Conservation (phyloP, 2,329 filamentous ascomycete species). For the Aspergillus aculeatus region DNA sequence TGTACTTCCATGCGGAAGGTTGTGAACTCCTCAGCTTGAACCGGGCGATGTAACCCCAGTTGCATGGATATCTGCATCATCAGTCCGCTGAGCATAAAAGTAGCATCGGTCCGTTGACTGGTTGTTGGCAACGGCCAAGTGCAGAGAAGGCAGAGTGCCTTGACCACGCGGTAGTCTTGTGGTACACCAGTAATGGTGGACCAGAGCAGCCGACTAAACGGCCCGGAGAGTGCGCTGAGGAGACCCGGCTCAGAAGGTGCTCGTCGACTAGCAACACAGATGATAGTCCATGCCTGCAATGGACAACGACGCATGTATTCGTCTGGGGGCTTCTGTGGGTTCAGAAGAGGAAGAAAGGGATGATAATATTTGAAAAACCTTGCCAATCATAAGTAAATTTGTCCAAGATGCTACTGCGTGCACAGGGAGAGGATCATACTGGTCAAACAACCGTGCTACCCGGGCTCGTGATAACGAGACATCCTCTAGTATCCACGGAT, state of each 20-base stretch:
- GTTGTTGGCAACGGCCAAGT: constrained; percentile 64
- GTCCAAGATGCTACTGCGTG: constrained; percentile 11
- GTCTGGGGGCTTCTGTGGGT: constrained; percentile 54
- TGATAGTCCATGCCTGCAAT: constrained; percentile 64
- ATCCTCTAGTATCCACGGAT: constrained; percentile 52
- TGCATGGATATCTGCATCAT: constrained; percentile 68
- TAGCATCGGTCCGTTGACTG: constrained; percentile 61
- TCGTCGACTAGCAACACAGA: constrained; percentile 60
- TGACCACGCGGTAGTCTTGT: constrained; percentile 62
- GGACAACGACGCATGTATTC: constrained; percentile 58
- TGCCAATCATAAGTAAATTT: constrained; percentile 24
- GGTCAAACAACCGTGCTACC: constrained; percentile 45
- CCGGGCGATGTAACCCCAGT: constrained; percentile 61
- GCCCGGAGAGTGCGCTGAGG: constrained; percentile 49
- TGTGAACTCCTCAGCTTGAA: constrained; percentile 57
- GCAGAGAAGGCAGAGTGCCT: constrained; percentile 61
- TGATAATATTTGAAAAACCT: constrained; percentile 65
- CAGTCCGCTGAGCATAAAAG: constrained; percentile 61
- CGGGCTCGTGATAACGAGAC: constrained; percentile 38
- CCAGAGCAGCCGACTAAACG: constrained; percentile 59
- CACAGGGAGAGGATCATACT: constrained; percentile 30
- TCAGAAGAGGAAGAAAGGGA: constrained; percentile 61
- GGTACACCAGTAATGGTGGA: constrained; percentile 58
- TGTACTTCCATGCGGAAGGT: constrained; percentile 52
- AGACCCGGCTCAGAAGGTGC: constrained; percentile 55